A percentile compares a stretch with the other conserved stretches of the same genome.
These are phyloP conservation scores for Bryoglossum gracile DNA, from an alignment of 495 filamentous ascomycete genomes.

Conservation along the genomic window DNA sequence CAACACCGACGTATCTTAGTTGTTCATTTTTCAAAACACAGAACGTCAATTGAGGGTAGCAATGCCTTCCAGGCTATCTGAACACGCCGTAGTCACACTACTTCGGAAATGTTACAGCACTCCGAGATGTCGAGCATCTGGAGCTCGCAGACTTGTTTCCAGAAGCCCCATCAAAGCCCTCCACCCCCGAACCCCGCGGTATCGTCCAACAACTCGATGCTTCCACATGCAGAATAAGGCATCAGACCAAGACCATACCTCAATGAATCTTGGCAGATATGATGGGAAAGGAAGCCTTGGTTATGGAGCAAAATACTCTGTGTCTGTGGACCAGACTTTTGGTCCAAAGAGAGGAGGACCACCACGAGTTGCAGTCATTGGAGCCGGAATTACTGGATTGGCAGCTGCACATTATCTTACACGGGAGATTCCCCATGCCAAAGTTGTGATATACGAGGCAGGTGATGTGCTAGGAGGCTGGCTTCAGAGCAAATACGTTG, in stretches of 20 bases:
- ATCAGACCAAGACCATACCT: not conserved
- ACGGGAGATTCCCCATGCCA: slow-evolving; percentile 43
- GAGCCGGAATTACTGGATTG: slow-evolving; percentile 88
- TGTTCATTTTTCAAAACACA: too few relatives aligned
- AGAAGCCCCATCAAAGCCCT: slow-evolving; percentile 3
- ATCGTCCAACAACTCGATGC: not conserved
- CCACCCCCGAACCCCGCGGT: not conserved
- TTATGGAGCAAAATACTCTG: too few relatives aligned
- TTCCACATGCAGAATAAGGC: not conserved
- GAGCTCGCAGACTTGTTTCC: not conserved
- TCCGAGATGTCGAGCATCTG: slow-evolving; percentile 15
- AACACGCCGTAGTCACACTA: slow-evolving; percentile 18
- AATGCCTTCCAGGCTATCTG: slow-evolving; percentile 16
- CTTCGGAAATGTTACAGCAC: slow-evolving; percentile 23
- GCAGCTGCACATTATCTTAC: slow-evolving; percentile 68
- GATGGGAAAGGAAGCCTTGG: too few relatives aligned
- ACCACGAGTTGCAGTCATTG: slow-evolving; percentile 58
- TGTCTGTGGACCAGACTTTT: too few relatives aligned
- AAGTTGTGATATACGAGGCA: slow-evolving; percentile 75
- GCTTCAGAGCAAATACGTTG: slow-evolving; percentile 60
- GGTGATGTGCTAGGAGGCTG: slow-evolving; percentile 69
- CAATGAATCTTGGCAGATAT: not conserved
- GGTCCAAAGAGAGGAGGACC: not conserved
- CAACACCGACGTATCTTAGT: too few relatives aligned
- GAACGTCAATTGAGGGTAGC: slow-evolving; percentile 5